Base-by-base conservation (phyloP, 352 stramenopile genomes). In the Globisporangium yorkense region DNA sequence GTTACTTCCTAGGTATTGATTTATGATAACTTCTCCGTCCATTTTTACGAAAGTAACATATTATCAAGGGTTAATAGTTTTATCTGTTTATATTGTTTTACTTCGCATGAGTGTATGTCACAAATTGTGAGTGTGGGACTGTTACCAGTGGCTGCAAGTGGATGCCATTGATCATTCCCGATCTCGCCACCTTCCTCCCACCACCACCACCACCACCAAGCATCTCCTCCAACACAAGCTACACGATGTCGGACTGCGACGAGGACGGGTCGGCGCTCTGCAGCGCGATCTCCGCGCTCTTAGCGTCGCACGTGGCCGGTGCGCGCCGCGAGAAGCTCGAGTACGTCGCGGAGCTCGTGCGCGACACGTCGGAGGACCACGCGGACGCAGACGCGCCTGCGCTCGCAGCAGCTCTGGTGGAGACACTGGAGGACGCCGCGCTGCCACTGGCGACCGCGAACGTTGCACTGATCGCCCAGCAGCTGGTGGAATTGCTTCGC, bases 261-360 rank as follows among this genome's bases (percentile, higher is more conserved):
- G 51, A 56, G 39, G 21, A 39, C 5, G 13, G 45, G 7, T 6
- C 31, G 35, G 51, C 40, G 37, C 29, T 44, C 24, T 46, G 51
- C 8, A 61, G 73, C 8, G 54, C 72, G 39, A 70, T 66, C 31
- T 59, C 51, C 29, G 27, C 58, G 35, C 55, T 81, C 15, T 45
- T 83, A 21, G 15, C 60, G 45, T 59, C 47, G 0, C 70, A 70
- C 54, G 47, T 61, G 29, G 33, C 53, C 1, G 9, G 29, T 15
- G 56, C 51, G 39, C 33, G 31, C 39, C 55, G 20, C 40, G 51
- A 1, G 76, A 80, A 31, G 75, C 45, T 90, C 16, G 80, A 87
- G 52, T 94, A 82, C 57, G 74, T 85, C 37, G 73, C 67, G 0
- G 82, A 88, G 70, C 63, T 91, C 29, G 48, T 93, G 49, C 56